Conservation (phyloP, 1,284 basidiomycete species). For the Mycosarcoma mackinlayi region DNA sequence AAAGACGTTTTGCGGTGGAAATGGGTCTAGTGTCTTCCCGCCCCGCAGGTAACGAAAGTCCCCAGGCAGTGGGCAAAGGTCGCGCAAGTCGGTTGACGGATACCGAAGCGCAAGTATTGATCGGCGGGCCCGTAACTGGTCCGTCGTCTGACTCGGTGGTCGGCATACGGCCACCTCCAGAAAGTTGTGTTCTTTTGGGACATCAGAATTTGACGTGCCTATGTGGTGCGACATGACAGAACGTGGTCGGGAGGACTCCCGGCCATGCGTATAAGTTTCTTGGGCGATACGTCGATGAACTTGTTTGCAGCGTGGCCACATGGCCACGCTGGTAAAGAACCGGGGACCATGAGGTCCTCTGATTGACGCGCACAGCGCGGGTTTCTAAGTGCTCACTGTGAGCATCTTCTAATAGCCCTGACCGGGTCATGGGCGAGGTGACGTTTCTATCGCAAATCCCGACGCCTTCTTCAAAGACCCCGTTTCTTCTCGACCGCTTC, state of each 20-base stretch:
- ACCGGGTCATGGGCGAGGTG: conserved; percentile 13
- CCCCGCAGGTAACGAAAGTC: background rate
- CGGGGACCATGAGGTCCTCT: no score
- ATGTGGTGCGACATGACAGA: no score
- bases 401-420: conserved; percentile 2
- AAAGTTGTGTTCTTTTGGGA: background rate
- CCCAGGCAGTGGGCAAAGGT: background rate
- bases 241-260: no score
- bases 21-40: background rate
- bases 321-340: no score
- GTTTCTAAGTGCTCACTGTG: no score
- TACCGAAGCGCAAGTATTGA: background rate
- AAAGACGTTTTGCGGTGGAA: background rate
- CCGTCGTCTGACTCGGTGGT: background rate
- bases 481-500: conserved; percentile 25
- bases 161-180: background rate
- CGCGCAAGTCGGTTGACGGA: background rate
- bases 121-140: background rate
- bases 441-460: conserved; percentile 28
- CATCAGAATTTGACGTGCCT: no score
- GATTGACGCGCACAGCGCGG: no score
- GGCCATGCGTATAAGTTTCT: no score
- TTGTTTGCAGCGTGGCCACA: no score
- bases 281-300: no score
- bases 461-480: conserved; percentile 6